These are phyloP conservation scores for Salix purpurea DNA, from an alignment of 345 rosid species.

Conservation along the genomic window DNA sequence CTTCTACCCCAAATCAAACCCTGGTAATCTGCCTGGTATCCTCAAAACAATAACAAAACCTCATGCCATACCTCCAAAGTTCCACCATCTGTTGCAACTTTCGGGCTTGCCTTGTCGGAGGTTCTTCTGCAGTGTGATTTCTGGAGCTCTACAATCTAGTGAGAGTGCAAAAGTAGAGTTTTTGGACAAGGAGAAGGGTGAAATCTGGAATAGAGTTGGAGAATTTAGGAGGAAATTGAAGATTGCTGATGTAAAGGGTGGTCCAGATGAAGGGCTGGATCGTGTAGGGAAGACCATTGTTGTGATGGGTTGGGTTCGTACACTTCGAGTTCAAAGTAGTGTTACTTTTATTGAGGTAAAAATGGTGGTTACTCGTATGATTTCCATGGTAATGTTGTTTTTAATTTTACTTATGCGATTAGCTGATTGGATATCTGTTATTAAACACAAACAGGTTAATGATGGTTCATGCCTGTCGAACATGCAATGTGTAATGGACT, in stretches of 20 bases:
- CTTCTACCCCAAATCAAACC: conserved; percentile 23
- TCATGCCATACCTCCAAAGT: conserved; percentile 25
- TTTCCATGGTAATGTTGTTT: not conserved
- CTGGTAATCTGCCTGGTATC: not conserved
- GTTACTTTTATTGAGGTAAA: conserved; percentile 84
- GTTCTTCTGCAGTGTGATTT: conserved; percentile 32
- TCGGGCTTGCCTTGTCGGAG: conserved; percentile 24
- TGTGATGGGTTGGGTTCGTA: conserved; percentile 88
- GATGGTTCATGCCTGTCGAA: conserved; percentile 94
- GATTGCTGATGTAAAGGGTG: conserved; percentile 77
- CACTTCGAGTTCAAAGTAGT: conserved; percentile 83
- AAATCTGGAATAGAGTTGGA: conserved; percentile 42
- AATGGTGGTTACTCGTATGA: not conserved
- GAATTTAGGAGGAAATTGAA: conserved; percentile 66
- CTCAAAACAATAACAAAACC: conserved; percentile 16
- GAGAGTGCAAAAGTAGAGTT: conserved; percentile 31
- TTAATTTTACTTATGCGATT: not conserved
- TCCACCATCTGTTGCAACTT: conserved; percentile 7
- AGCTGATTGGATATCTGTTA: not conserved
- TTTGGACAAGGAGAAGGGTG: conserved; percentile 19
- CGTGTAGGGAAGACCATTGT: conserved; percentile 59
- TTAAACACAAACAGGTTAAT: conserved; percentile 45
- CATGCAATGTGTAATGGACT: conserved; percentile 87
- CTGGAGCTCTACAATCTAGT: conserved; percentile 39
- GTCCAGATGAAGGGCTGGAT: conserved; percentile 53